Base-by-base conservation (phyloP, 73 alveolate species). In the Paramecium sonneborni region DNA sequence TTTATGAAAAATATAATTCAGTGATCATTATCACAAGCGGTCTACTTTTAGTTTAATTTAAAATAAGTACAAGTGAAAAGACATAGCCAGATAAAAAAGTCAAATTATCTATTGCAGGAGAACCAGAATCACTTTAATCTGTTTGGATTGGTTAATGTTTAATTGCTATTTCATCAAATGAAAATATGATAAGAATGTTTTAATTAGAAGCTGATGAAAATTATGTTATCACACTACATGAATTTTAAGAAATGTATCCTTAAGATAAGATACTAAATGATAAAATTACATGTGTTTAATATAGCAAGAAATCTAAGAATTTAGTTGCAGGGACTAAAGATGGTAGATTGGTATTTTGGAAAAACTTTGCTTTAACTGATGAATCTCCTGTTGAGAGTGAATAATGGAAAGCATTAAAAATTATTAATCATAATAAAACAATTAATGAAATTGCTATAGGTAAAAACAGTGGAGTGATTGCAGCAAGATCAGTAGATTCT, bases 321-420 rank as follows among this genome's bases (percentile, higher is more conserved):
- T 92, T 98, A 9, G 95, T 96, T 6, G 99, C 97, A 1, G 99
- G 99, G n/a, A 98, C 99, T 14, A 93, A 93, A 79, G 97, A 97
- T 88, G 99, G 99, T 23, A 92, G 97, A 85, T 96, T 95, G 7
- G 96, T 97, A 55, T 97, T 98, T 98, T 98, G 99, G 99, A 98
- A 97, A 91, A 97, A 99, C 95, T 96, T 95, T 79, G 88, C 96
- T 18, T 95, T 96, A 87, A 95, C 97, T 14, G 97, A 97, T 92
- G 98, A 96, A 70, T 93, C 97, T 39, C 99, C 99, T 3, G 85
- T 85, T 67, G 92, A 93, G 30, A 74, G 97, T 28, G 99, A 98
- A 34, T 98, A 98, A 37, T 98, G 99, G 99, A 99, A 98, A 44
- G 99, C 99, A 43, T 94, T 97, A 69, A 97, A 98, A 37, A 96